Base-by-base conservation (phyloP, 2,329 filamentous ascomycete genomes). In the Colletotrichum gigasporum region DNA sequence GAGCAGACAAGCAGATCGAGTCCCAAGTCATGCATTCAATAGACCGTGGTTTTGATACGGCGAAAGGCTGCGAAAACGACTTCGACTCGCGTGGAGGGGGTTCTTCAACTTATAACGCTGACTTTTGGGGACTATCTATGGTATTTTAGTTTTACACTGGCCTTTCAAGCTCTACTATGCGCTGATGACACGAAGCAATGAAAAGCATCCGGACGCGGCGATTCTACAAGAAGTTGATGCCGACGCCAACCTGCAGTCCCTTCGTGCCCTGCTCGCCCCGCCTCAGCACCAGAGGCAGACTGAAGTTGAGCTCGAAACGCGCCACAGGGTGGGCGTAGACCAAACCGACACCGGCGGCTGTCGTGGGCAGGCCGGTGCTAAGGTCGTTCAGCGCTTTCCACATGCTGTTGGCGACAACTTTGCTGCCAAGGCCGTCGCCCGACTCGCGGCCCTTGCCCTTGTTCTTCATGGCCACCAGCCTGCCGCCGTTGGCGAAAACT, bases 291-390 rank as follows among this genome's bases (percentile, higher is more conserved):
- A 99, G 76, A 1, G 96, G 96, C 69, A 99, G 77, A 71, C 92
- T 94, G 75, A 99, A 97, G 79, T 99, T 99, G 70, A 99, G 83
- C 81, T 99, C 96, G 68, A 99, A 97, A 59, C 96, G 83, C 10
- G 96, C 96, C 18, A 95, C 91, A 0, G 94, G 94, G 73, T 98
- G 95, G 3, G 94, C 96, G 75, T 99, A 99, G 1, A 99, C 94
- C 20, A 99, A 81, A 0, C 96, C 96, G 11, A 97, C 80, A 24
- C 96, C 96, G 2, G 93, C 95, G 2, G 95, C 91, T 32, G 94
- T 83, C 74, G 93, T 97, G 0, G 96, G 96, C 26, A 94, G 78
- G 4, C 92, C 93, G 55, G 89, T 91, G 18, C 85, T 82, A 14
- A 98, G 79, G 66, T 95, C 90, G 5, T 82, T 83, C 11, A 97